Conservation (phyloP, 1,139 yeast species). For the Wickerhamiella infanticola region DNA sequence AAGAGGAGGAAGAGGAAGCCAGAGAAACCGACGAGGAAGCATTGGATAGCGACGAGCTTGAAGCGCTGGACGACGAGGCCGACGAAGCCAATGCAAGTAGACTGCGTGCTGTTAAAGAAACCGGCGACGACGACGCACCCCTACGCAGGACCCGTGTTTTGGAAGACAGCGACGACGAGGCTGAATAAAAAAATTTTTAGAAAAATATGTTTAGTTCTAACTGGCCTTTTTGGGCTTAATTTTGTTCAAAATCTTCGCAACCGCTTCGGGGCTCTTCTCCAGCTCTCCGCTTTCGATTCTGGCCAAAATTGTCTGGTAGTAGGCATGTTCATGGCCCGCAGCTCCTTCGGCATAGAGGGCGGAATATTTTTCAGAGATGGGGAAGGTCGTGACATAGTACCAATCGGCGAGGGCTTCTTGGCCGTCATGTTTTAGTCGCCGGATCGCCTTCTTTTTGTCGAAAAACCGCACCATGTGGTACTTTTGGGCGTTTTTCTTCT, state of each 20-base stretch:
- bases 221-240: not conserved
- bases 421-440: conserved; percentile 52
- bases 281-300: conserved; percentile 9
- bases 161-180: conserved; percentile 26
- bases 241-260: not conserved
- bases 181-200: not conserved
- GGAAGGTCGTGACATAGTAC: conserved; percentile 65
- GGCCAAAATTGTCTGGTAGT: conserved; percentile 12
- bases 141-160: conserved; percentile 9
- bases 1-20: conserved; percentile 46
- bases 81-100: conserved; percentile 18
- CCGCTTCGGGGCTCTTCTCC: conserved; percentile 6
- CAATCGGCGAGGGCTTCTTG: conserved; percentile 35
- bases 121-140: conserved; percentile 29
- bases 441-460: conserved; percentile 73
- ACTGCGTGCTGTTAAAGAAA: conserved; percentile 31
- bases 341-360: conserved; percentile 38
- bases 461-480: conserved; percentile 92
- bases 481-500: conserved; percentile 50
- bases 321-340: conserved; percentile 15
- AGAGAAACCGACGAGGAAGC: conserved; percentile 31
- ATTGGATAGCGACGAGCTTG: conserved; percentile 27
- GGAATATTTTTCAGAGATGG: conserved; percentile 65
- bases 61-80: conserved; percentile 20
- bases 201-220: conserved; percentile 2